phyloP scores from a whole-genome alignment of 352 stramenopile genomes.

The Phytophthora foliorum region DNA sequence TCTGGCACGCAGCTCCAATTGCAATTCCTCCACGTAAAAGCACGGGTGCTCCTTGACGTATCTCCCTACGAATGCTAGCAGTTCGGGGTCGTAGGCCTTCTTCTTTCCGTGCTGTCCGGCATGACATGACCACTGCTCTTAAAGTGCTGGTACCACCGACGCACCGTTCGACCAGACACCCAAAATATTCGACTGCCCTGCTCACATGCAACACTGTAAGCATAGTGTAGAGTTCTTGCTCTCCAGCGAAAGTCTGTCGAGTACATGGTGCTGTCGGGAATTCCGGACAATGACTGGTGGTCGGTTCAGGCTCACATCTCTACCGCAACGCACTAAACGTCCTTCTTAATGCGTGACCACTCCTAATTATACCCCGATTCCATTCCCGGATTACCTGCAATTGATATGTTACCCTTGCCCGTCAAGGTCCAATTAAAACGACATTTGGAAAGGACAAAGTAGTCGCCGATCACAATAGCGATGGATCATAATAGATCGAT shows the following conservation, averaged over 20 bases:
- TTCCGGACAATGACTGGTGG: neutral
- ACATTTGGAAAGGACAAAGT: neutral
- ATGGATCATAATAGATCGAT: no score
- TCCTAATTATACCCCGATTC: neutral
- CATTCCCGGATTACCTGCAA: neutral
- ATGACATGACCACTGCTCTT: conserved; percentile 8
- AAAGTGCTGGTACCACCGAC: conserved; percentile 27
- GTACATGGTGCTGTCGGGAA: conserved; percentile 9
- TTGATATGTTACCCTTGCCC: neutral
- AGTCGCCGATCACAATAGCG: conserved; percentile 12
- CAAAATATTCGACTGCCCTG: conserved; percentile 18
- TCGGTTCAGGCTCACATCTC: neutral
- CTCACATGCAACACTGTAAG: conserved; percentile 24
- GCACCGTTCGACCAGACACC: conserved; percentile 5
- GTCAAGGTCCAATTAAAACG: neutral
- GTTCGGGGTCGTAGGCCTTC: neutral
- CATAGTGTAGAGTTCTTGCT: conserved; percentile 30
- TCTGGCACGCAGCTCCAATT: neutral
- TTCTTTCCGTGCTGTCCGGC: neutral
- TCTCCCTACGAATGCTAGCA: neutral
- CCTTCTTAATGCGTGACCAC: neutral
- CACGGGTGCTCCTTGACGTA: conserved; percentile 32
- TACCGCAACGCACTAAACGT: neutral
- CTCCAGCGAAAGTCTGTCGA: conserved; percentile 22
- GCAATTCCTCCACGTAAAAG: conserved; percentile 34